Evolutionary conservation across 805 yeast species (phyloP), one percentile per base, ranked within the genome.

Genomic region (Pichia occidentalis): DNA sequence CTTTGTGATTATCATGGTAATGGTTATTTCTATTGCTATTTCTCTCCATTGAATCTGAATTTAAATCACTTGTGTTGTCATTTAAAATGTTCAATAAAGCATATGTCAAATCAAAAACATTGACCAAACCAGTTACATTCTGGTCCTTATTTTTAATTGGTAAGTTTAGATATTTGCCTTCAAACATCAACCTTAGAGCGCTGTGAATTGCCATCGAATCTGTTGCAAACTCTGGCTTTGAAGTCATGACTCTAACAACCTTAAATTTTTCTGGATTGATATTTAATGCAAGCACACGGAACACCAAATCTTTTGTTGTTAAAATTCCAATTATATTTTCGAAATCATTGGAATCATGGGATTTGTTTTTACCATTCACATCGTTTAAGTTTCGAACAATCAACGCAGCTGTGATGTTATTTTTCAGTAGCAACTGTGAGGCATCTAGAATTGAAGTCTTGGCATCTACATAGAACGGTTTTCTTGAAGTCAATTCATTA

Each of bases 171-270:
- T 63, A 68, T 40, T 67, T 65, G 0, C 73, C 74, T 34, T 64
- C 68, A 42, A 63, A 68, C 74, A 68, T 68, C 39, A 66, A 46
- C 43, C 71, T 54, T 37, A 68, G 47, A 6, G 72, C 73, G 5
- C 62, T 58, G 38, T 66, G 64, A n/a, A 68, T 63, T 2, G 61
- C 63, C 44, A 63, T 48, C 10, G 53, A 43, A 23, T 57, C 61
- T 20, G 53, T 58, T 1, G 73, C 73, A 57, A 63, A 67, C 36
- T 66, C 67, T 0, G 74, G 74, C 35, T 63, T 64, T 3, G 70
- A 61, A 0, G 73, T 68, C 60, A 68, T 60, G 1, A 67, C 65
- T 29, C 71, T 50, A 2, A 65, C 65, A 19, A 68, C 63, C 6
- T 62, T 63, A 9, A 67, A 61, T 3, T 52, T 49, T 11, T 39